Evolutionary conservation across 2,329 filamentous ascomycete species (phyloP), one percentile per base, ranked within the genome.

Genomic region (Xylariaceae sp.): DNA sequence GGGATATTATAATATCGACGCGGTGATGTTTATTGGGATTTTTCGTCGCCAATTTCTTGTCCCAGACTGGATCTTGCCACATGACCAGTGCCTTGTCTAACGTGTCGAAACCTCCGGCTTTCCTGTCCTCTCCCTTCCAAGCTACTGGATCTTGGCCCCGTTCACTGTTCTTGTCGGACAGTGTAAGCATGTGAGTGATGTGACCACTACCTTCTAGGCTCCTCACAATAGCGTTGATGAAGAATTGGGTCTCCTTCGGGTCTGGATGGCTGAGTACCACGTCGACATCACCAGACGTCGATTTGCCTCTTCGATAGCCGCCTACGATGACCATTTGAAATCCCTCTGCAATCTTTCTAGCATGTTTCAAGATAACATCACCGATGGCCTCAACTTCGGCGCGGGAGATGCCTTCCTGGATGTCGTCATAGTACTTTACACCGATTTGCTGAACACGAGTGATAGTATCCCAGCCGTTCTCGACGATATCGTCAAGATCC

Each of bases 71-170:
- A 61, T 90, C 76, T 64, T 95, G 89, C 92, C 92, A 97, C 0
- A 96, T 90, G 1, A 96, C 87, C 45, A 97, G 72, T 0, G 90
- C 90, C 67, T 96, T 96, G 67, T 97, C 91, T 1, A 97, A 76
- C 0, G 84, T 89, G 64, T 96, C 91, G 58, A 96, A 96, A 0
- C 89, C 88, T 18, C 78, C 77, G 1, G 72, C 71, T 47, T 61
- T 65, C 18, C 55, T 62, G 31, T 64, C 63, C 42, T 69, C 64
- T 0, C 76, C 77, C 54, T 76, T 78, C 77, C 77, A 83, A 15
- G 68, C 65, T 6, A 82, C 67, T 1, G 81, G 73, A 18, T 61
- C 66, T 60, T 96, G 90, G 4, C 82, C 85, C 22, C 90, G 81
- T 46, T 87, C 78, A 11, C 86, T 89, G 56, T 84, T 88, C 42